phyloP scores from a whole-genome alignment of 306 rosid species.

The Dicorynia guianensis region DNA sequence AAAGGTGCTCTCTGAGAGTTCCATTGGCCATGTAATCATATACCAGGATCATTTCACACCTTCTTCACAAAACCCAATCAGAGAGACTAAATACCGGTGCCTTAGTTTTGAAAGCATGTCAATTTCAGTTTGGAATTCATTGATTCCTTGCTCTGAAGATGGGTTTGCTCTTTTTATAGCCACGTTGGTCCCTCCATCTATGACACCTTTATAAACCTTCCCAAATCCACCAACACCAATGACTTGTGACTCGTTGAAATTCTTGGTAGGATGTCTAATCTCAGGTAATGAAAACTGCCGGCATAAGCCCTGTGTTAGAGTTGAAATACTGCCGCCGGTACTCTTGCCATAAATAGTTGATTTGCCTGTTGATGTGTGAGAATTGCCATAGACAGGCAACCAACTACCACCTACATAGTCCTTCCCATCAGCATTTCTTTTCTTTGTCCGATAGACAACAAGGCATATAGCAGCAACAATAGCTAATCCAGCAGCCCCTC shows the following conservation, averaged over 20 bases:
- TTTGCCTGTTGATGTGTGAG: slow-evolving; percentile 19
- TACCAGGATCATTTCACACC: slow-evolving; percentile 53
- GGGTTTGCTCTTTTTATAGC: slow-evolving; percentile 61
- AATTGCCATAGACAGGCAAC: slow-evolving; percentile 51
- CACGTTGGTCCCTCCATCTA: slow-evolving; percentile 54
- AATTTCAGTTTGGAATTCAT: slow-evolving; percentile 56
- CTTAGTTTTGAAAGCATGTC: slow-evolving; percentile 63
- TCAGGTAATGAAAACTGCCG: slow-evolving; percentile 53
- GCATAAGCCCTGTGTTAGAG: slow-evolving; percentile 42
- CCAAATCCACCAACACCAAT: slow-evolving; percentile 71
- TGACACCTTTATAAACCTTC: slow-evolving; percentile 57
- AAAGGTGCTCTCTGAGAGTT: slow-evolving; percentile 58
- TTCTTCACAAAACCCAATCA: slow-evolving; percentile 58
- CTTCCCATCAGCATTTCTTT: slow-evolving; percentile 9
- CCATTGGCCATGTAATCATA: slow-evolving; percentile 65
- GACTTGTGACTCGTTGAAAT: slow-evolving; percentile 50
- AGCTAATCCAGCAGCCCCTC: slow-evolving; percentile 43
- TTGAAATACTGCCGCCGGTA: slow-evolving; percentile 41
- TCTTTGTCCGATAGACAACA: slow-evolving; percentile 39
- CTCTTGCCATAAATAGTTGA: slow-evolving; percentile 37
- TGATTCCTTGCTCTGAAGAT: slow-evolving; percentile 52
- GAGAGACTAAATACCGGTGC: slow-evolving; percentile 58
- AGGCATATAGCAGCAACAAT: slow-evolving; percentile 32
- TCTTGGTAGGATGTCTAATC: slow-evolving; percentile 51
- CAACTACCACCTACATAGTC: slow-evolving; percentile 36